These are phyloP conservation scores for Cercophora sp. DNA, from an alignment of 495 filamentous ascomycete species.

Conservation along the genomic window DNA sequence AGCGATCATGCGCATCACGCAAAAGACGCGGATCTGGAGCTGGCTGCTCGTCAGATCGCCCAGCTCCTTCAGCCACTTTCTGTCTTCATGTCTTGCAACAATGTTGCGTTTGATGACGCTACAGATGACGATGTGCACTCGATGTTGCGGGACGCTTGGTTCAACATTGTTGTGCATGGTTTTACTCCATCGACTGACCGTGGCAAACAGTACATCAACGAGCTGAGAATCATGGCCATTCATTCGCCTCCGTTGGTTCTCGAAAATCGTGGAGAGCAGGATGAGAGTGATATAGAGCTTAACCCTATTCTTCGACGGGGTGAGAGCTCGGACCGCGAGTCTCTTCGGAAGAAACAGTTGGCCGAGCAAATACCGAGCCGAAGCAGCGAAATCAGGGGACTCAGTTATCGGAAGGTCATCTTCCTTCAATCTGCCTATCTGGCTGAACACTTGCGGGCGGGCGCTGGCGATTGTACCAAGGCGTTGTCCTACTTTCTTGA, in stretches of 20 bases:
- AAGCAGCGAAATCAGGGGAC: constrained; percentile 68
- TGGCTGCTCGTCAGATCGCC: constrained; percentile 78
- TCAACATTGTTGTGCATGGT: constrained; percentile 91
- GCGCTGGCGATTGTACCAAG: constrained; percentile 80
- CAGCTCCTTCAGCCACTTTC: constrained; percentile 80
- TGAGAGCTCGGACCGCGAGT: constrained; percentile 67
- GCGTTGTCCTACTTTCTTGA: constrained; percentile 88
- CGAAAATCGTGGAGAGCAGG: constrained; percentile 76
- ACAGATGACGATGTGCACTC: constrained; percentile 59
- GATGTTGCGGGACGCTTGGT: constrained; percentile 89
- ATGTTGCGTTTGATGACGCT: constrained; percentile 35
- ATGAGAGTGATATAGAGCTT: constrained; percentile 93
- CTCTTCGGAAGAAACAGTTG: constrained; percentile 75
- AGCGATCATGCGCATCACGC: constrained; percentile 49
- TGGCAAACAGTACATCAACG: constrained; percentile 62
- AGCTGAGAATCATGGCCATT: constrained; percentile 75
- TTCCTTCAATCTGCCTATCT: constrained; percentile 85
- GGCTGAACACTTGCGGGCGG: constrained; percentile 78
- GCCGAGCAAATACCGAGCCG: constrained; percentile 66
- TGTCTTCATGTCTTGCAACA: constrained; percentile 60
- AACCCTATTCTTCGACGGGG: constrained; percentile 86
- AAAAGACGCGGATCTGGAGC: constrained; percentile 66
- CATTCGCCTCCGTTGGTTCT: constrained; percentile 80
- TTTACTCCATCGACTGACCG: constrained; percentile 69
- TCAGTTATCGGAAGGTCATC: constrained; percentile 83